These are phyloP conservation scores for Dovyalis caffra DNA, from an alignment of 345 rosid species.

Conservation along the genomic window DNA sequence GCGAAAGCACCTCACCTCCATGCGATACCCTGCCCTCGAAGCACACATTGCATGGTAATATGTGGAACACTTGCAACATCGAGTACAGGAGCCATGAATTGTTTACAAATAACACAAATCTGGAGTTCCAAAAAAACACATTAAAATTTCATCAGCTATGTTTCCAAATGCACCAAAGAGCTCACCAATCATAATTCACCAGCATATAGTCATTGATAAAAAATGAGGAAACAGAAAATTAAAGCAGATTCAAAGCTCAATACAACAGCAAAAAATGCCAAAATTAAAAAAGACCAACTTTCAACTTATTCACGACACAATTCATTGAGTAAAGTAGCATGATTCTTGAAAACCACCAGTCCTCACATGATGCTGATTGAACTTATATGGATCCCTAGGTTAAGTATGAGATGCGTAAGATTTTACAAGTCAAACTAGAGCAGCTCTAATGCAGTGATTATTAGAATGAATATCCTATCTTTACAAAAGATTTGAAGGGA, in stretches of 20 bases:
- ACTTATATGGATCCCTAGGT: neutral
- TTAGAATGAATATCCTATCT: conserved; percentile 43
- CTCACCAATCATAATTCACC: neutral
- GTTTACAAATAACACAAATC: conserved; percentile 95
- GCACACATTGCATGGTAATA: conserved; percentile 99
- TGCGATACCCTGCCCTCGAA: conserved; percentile 90
- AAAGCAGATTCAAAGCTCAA: conserved; percentile 1
- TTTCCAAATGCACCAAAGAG: conserved; percentile 8
- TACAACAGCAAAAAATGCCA: neutral
- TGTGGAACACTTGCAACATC: conserved; percentile 88
- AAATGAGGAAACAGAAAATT: neutral
- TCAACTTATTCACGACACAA: neutral
- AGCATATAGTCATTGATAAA: neutral
- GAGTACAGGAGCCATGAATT: conserved; percentile 95
- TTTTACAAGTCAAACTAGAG: neutral
- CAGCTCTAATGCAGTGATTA: conserved; percentile 5
- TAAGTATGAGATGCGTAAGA: neutral
- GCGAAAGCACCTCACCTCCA: conserved; percentile 64
- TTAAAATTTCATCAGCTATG: conserved; percentile 11
- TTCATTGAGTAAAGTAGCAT: conserved; percentile 2
- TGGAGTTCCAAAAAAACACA: conserved; percentile 37
- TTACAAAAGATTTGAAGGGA: conserved; percentile 93
- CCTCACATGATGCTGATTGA: neutral
- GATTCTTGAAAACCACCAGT: neutral
- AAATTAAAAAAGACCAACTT: neutral